Evolutionary conservation across 176 grass and related monocot species (phyloP), one percentile per base, ranked within the genome.

Genomic region (Bonia amplexicaulis): DNA sequence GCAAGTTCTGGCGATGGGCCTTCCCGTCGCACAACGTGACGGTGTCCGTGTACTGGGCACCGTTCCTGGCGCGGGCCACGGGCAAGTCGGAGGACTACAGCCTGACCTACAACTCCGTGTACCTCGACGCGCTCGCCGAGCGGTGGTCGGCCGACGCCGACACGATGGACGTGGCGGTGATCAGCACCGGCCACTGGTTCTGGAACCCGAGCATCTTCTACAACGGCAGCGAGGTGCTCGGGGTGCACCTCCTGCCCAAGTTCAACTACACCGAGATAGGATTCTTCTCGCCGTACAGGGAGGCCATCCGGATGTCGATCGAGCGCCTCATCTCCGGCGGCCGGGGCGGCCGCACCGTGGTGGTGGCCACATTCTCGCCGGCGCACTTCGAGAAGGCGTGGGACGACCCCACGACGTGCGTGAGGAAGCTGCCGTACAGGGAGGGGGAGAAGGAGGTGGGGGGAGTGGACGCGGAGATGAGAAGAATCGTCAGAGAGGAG

Each of bases 161-260:
- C 69, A 39, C 60, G 8, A 81, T 92, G 54, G 90, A 95, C 64
- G 66, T 91, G 3, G 78, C 26, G 3, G 86, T 96, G 20, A 39
- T 96, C 27, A 74, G 19, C 55, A 13, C 77, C 0, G 88, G 84
- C 13, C 93, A 96, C 81, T 96, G 93, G 93, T 85, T 93, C 80
- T 80, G 88, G 58, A 82, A 84, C 80, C 81, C 84, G 0, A 64
- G 13, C n/a, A 5, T 93, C 41, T 96, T 89, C 86, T 54, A 87
- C 79, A 88, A 89, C 83, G 70, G 66, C 74, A 66, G 87, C 53
- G 62, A 37, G 65, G 65, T 89, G 60, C 5, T 96, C n/a, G 94
- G 91, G 16, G 77, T 81, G 44, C 88, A 93, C 58, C 52, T 25
- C 26, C 41, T 63, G 25, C 71, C 84, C 0, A 62, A 80, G 12